Evolutionary conservation across 2,329 filamentous ascomycete species (phyloP), one percentile per base, ranked within the genome.

Genomic region (Falciphora oryzae): DNA sequence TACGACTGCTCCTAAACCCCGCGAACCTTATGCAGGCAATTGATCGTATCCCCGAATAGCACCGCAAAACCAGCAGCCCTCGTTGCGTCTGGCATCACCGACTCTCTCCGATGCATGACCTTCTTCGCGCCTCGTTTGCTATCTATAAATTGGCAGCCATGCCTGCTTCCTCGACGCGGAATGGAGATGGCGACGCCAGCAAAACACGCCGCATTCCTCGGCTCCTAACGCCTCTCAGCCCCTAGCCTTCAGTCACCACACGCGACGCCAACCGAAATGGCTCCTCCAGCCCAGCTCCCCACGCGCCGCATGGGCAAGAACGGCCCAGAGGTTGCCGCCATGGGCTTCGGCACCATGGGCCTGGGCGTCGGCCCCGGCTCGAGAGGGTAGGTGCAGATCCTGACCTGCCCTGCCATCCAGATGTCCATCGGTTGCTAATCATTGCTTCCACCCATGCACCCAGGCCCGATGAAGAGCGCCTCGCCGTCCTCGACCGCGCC

Each of bases 261-360:
- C 44, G 27, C 27, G 14, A 31, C 58, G 27, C 59, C 32, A 29
- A 22, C 27, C 10, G 38, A 57, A 18, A 67, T 66, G 65, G 25
- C 60, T 18, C 50, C 65, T 22, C 63, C 68, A 1, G 65, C 28
- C 4, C 35, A 50, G 16, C 25, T 72, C n/a, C 71, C 72, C 14
- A 80, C 77, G 35, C 77, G 77, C 65, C 77, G 77, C 56, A 75
- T 87, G 18, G 83, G 84, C 66, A 80, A 79, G 66, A 76, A 81
- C 68, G 83, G 83, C 22, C 82, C 82, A 0, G 69, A 78, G 27
- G 80, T 87, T 38, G 77, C 79, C 4, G 75, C 77, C 11, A 69
- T 85, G 10, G 83, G 84, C 14, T 79, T 85, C 38, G 83, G 84
- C 22, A 73, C 81, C 28, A 86, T 86, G 83, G 82, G 83, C 3